Evolutionary conservation across 1,284 basidiomycete genomes (phyloP).

Genomic region (Clitocybe nebularis): DNA sequence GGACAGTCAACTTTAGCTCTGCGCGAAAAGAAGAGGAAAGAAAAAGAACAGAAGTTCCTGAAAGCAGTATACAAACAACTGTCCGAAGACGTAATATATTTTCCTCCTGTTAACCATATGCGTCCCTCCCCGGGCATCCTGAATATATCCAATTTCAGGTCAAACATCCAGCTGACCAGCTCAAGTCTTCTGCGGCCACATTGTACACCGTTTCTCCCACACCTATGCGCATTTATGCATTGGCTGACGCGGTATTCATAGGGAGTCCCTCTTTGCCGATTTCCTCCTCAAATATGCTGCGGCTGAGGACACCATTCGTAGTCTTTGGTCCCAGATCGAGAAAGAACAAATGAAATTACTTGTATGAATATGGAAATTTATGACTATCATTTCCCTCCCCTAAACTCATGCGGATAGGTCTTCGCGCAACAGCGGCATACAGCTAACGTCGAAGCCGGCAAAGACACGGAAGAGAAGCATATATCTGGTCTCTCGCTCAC

Average conservation of each 20-base stretch:
- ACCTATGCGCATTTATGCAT: background rate
- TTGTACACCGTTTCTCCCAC: constrained; percentile 8
- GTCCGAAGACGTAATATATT: constrained; percentile 16
- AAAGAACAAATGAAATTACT: constrained; percentile 18
- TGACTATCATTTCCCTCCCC: too few species aligned
- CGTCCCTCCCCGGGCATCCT: background rate
- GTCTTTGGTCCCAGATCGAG: constrained; percentile 20
- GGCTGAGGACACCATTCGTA: constrained; percentile 22
- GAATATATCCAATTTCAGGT: constrained; percentile 7
- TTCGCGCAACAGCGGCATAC: constrained; percentile 8
- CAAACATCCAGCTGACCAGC: constrained; percentile 13
- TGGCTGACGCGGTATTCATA: constrained; percentile 9
- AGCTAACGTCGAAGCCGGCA: constrained; percentile 11
- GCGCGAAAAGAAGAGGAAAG: constrained; percentile 18
- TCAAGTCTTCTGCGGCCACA: constrained; percentile 6
- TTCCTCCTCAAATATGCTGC: constrained; percentile 22
- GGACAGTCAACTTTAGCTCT: too few species aligned
- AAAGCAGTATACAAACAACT: constrained; percentile 19
- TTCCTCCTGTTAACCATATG: background rate
- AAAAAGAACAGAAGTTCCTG: constrained; percentile 19
- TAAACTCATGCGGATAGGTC: too few species aligned
- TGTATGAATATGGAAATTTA: too few species aligned
- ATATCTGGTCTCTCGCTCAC: constrained; percentile 16
- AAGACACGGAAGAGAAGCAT: constrained; percentile 15
- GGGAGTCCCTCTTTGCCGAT: constrained; percentile 18